Conservation (phyloP, 2,329 filamentous ascomycete species). For the Akanthomyces uredinophilus region DNA sequence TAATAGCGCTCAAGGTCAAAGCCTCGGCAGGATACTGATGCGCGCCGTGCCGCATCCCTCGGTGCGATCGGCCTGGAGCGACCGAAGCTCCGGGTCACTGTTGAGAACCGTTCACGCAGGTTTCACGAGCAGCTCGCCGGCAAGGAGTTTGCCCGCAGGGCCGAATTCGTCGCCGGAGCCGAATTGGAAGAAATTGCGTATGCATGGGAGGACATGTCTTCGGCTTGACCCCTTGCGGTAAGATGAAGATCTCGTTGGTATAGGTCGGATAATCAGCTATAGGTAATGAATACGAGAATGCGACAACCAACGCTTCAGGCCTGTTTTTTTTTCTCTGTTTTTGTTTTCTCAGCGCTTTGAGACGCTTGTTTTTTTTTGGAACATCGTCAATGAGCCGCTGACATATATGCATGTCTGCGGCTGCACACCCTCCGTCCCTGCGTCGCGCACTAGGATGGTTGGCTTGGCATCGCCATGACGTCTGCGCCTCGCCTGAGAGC, state of each 20-base stretch:
- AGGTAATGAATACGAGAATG: neutral
- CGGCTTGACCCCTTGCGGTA: neutral
- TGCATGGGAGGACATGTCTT: neutral
- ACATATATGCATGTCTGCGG: neutral
- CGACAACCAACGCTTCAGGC: neutral
- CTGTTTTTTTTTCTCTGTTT: too few species aligned
- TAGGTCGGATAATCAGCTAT: neutral
- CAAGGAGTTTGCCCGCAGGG: slow-evolving; percentile 2
- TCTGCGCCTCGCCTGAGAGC: neutral
- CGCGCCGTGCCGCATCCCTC: neutral
- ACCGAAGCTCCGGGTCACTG: slow-evolving; percentile 7
- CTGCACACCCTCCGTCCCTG: neutral
- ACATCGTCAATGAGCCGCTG: neutral
- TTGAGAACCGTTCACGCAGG: neutral
- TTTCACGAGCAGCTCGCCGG: slow-evolving; percentile 9
- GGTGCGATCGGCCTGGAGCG: slow-evolving; percentile 3
- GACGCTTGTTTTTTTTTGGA: neutral
- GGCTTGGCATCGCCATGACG: neutral
- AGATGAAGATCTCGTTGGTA: neutral
- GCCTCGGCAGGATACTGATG: neutral
- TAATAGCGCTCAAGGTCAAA: neutral
- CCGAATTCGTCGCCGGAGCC: neutral
- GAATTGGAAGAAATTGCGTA: neutral
- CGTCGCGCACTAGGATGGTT: neutral
- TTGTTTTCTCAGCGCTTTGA: too few species aligned